These are phyloP conservation scores for Suhomyces faveliae DNA, from an alignment of 805 yeast genomes.

Conservation along the genomic window DNA sequence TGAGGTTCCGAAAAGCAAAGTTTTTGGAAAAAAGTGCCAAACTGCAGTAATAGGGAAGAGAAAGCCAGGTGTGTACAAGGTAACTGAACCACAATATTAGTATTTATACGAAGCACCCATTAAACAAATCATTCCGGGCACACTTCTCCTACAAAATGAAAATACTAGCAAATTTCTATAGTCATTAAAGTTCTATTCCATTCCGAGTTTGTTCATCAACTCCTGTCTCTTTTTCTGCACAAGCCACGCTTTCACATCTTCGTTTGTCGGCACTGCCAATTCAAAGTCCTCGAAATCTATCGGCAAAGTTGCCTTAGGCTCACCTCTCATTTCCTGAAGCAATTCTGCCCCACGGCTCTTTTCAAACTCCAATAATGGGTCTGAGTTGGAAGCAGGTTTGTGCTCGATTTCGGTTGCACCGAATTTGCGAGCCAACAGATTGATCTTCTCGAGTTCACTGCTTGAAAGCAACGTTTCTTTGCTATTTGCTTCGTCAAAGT, in stretches of 20 bases:
- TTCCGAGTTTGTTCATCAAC: conserved; percentile 36
- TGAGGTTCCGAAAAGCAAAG: background rate
- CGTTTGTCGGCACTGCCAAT: conserved; percentile 26
- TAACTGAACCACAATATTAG: too few relatives aligned
- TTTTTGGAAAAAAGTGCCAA: too few relatives aligned
- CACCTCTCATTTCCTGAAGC: conserved; percentile 9
- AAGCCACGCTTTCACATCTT: conserved; percentile 46
- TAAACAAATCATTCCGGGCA: too few relatives aligned
- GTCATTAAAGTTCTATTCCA: background rate
- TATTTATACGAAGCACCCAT: too few relatives aligned
- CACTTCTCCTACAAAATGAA: too few relatives aligned
- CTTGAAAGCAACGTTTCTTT: background rate
- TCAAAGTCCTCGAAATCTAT: conserved; percentile 18
- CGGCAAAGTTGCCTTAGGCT: conserved; percentile 3
- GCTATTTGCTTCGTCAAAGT: conserved; percentile 26
- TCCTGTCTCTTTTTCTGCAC: conserved; percentile 46
- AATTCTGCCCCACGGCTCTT: conserved; percentile 21
- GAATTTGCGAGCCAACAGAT: conserved; percentile 13
- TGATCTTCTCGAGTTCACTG: conserved; percentile 10
- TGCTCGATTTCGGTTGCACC: conserved; percentile 8
- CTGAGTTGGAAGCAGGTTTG: conserved; percentile 4
- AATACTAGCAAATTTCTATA: too few relatives aligned
- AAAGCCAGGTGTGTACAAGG: too few relatives aligned
- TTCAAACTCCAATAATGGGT: conserved; percentile 30
- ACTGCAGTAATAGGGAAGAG: too few relatives aligned